Evolutionary conservation across 345 rosid genomes (phyloP).

Genomic region (Arabidopsis thaliana): DNA sequence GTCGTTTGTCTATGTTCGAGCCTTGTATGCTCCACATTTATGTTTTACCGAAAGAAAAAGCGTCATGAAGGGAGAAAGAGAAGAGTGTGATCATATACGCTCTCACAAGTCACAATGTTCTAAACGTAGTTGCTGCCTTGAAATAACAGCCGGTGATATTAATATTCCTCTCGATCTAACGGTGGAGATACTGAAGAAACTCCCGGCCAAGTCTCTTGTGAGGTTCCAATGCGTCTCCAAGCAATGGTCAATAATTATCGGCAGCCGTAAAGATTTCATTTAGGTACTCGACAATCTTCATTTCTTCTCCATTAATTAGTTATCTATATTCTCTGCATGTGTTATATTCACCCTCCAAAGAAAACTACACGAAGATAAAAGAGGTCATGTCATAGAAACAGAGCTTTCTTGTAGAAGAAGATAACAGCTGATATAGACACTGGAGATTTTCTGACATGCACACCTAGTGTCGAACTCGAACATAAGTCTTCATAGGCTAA

Average conservation of each 20-base stretch:
- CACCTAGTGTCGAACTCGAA: too few species aligned
- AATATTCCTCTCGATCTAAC: not conserved
- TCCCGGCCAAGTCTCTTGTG: constrained; percentile 3
- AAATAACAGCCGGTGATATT: not conserved
- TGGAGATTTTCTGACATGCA: too few species aligned
- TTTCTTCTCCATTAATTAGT: too few species aligned
- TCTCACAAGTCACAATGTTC: not conserved
- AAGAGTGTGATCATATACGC: not conserved
- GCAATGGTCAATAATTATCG: constrained; percentile 3
- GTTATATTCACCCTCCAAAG: too few species aligned
- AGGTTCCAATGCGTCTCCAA: constrained; percentile 20
- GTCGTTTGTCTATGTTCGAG: too few species aligned
- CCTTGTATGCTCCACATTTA: not conserved
- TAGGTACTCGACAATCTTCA: too few species aligned
- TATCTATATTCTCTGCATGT: too few species aligned
- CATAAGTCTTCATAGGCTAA: too few species aligned
- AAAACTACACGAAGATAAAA: too few species aligned
- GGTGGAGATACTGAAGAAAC: constrained; percentile 17
- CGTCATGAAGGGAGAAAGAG: not conserved
- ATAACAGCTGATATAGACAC: too few species aligned
- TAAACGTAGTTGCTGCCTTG: not conserved
- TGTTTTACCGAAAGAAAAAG: not conserved
- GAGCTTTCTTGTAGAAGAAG: too few species aligned
- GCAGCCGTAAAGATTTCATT: not conserved
- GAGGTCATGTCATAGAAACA: too few species aligned